phyloP scores from a whole-genome alignment of 192 early-diverging fungal genomes.

The Gonapodya prolifera region DNA sequence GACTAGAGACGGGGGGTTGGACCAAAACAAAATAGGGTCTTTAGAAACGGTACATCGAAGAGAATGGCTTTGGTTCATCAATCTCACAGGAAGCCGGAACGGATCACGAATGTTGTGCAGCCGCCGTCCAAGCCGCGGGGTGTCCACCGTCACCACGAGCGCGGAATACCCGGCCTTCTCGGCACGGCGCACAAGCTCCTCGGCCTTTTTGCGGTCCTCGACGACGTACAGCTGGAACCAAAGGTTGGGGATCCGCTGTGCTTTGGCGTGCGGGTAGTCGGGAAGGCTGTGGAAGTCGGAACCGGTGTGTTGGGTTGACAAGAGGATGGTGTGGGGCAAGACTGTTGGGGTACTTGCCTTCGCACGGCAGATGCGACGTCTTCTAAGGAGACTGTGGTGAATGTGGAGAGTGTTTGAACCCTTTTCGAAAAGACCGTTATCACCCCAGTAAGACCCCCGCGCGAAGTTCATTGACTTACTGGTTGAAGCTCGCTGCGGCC shows the following conservation, averaged over 20 bases:
- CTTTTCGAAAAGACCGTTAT: neutral
- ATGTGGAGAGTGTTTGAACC: neutral
- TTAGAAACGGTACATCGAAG: no score
- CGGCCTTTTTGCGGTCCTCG: constrained; percentile 2
- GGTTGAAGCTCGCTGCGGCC: neutral
- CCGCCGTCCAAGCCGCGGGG: constrained; percentile 4
- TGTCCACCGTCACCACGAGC: constrained; percentile 9
- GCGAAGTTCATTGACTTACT: neutral
- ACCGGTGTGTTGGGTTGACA: neutral
- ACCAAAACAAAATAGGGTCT: no score
- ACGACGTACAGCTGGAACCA: constrained; percentile 4
- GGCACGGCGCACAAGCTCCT: neutral
- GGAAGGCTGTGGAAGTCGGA: neutral
- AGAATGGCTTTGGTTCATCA: no score
- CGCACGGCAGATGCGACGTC: neutral
- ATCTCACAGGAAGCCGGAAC: neutral
- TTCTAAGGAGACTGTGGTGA: neutral
- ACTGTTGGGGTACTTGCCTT: neutral
- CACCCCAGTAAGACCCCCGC: neutral
- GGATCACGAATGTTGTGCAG: neutral
- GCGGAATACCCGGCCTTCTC: constrained; percentile 9
- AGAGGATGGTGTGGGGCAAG: neutral
- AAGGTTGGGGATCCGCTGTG: neutral
- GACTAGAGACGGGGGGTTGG: no score
- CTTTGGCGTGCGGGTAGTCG: neutral